Evolutionary conservation across 345 rosid species (phyloP), one percentile per base, ranked within the genome.

Genomic region (Dimocarpus longan): DNA sequence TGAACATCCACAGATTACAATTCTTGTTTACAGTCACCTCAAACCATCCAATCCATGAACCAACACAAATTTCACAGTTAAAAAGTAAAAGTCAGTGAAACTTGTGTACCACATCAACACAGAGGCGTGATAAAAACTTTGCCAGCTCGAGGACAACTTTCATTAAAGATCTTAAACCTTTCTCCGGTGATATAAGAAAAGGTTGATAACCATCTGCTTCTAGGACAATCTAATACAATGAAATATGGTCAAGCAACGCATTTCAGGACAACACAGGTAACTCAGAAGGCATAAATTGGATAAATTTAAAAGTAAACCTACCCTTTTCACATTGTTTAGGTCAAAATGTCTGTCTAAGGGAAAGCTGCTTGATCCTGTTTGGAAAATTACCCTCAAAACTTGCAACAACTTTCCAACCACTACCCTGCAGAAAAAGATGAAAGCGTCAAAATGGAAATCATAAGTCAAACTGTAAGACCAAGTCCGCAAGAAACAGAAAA

Each of bases 131-230:
- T 8, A 98, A 98, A 60, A 93, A 98, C 87, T 97, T 97, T 78
- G 99, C 99, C 84, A 94, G 80, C 87, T 97, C 99, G 24, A 97
- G 89, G 59, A 97, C 99, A 82, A 89, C 87, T 89, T 97, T 97
- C 84, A 97, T 97, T 76, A 97, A 86, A 70, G 99, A 97, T 79
- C 99, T 87, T 82, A 97, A 85, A 76, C 99, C 99, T 88, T 94
- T 97, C 89, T 97, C 98, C 5, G 99, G 99, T 66, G 98, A 94
- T 87, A 97, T 94, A 77, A 97, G 96, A 87, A 94, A 97, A 26
- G 99, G 98, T 78, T 97, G 99, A 87, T 97, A 97, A 78, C 99
- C 99, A 89, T 97, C 98, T 69, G 98, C 98, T 82, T 97, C 98
- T 75, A 97, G 84, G 63, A 97, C 99, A 84, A 94, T 88, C 99